Percentiles rank a stretch among this genome's conserved stretches.
Evolutionary conservation across 2,329 filamentous ascomycete species (phyloP).

Genomic region (Claviceps sp.): DNA sequence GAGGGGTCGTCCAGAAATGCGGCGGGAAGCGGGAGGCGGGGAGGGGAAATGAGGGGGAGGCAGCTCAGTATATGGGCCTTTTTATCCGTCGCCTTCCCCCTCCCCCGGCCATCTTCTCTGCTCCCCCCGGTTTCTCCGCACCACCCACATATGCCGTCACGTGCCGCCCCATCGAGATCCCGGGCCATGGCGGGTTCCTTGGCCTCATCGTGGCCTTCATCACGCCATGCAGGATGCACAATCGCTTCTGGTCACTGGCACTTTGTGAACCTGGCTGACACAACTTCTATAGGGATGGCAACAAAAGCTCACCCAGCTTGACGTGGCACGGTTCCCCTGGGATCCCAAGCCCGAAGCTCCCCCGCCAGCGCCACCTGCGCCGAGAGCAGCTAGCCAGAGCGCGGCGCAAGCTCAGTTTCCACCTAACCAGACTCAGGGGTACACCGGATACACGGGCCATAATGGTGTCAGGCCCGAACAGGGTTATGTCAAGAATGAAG

Average conservation of each 20-base stretch:
- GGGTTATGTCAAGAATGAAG: conserved; percentile 32
- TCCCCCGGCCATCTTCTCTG: conserved; percentile 4
- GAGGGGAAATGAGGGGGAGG: conserved; percentile 30
- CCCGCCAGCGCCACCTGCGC: conserved; percentile 18
- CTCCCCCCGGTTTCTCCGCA: background rate
- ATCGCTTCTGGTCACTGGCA: too few species aligned
- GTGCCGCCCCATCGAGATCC: conserved; percentile 3
- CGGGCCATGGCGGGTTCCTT: background rate
- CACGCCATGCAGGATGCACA: too few species aligned
- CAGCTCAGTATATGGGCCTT: conserved; percentile 41
- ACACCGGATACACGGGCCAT: conserved; percentile 15
- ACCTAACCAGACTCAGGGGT: conserved; percentile 17
- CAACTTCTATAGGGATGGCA: conserved; percentile 66
- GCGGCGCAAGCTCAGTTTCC: conserved; percentile 19
- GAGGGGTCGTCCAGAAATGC: conserved; percentile 1
- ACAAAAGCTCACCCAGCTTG: conserved; percentile 70
- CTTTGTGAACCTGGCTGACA: conserved; percentile 1
- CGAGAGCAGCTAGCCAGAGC: conserved; percentile 10
- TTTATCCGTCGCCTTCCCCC: conserved; percentile 33
- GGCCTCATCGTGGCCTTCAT: too few species aligned
- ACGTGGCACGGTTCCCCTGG: conserved; percentile 87
- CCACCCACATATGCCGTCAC: background rate
- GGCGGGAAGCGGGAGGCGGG: conserved; percentile 8
- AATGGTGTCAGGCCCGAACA: conserved; percentile 32
- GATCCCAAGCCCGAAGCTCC: conserved; percentile 67